These are phyloP conservation scores for Teunomyces gatunensis DNA, from an alignment of 805 yeast genomes.

Conservation along the genomic window DNA sequence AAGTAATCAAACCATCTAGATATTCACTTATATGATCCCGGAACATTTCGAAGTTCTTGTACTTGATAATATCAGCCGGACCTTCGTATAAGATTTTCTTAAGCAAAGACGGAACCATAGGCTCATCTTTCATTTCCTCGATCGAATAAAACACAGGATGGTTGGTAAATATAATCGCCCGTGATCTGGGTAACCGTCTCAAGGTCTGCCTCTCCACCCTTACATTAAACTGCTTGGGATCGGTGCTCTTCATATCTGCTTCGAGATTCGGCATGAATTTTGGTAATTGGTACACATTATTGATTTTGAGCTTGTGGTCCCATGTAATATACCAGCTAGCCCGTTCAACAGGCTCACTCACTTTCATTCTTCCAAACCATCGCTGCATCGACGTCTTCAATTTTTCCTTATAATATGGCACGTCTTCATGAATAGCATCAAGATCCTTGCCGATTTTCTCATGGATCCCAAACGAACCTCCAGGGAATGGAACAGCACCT, in stretches of 20 bases:
- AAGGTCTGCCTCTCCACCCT: conserved; percentile 74
- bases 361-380: conserved; percentile 64
- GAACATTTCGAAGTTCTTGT: conserved; percentile 57
- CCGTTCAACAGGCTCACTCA: conserved; percentile 64
- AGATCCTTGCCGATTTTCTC: conserved; percentile 59
- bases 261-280: conserved; percentile 36
- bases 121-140: conserved; percentile 77
- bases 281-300: conserved; percentile 56
- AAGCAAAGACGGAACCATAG: conserved; percentile 72
- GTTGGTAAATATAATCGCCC: conserved; percentile 69
- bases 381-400: conserved; percentile 68
- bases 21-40: conserved; percentile 60
- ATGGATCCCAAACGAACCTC: conserved; percentile 67
- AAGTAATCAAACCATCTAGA: conserved; percentile 52
- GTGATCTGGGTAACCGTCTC: conserved; percentile 60
- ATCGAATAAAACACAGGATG: conserved; percentile 77
- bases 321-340: conserved; percentile 75
- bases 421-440: conserved; percentile 64
- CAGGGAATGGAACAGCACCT: conserved; percentile 78
- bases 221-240: conserved; percentile 57
- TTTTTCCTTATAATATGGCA: conserved; percentile 67
- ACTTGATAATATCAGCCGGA: conserved; percentile 62
- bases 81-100: conserved; percentile 64
- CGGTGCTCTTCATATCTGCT: conserved; percentile 28
- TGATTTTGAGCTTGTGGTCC: conserved; percentile 62